Base-by-base conservation (phyloP, 2,329 filamentous ascomycete genomes). In the Fusarium staphyleae region DNA sequence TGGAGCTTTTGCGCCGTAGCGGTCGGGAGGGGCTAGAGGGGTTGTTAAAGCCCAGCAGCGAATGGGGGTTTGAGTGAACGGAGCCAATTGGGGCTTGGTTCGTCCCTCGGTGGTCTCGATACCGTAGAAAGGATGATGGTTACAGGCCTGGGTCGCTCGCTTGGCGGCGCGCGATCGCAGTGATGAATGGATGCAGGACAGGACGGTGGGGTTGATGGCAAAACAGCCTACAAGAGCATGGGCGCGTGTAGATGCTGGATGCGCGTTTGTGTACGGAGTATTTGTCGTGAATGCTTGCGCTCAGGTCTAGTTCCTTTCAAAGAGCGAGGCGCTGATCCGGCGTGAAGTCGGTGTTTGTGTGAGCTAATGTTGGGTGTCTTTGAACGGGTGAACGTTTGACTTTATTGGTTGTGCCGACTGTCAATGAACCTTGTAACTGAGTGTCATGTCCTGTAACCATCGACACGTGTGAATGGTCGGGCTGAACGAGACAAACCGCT, bases 1-100 rank as follows among this genome's bases (percentile, higher is more conserved):
- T 67, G 64, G 65, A 57, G 60, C 55, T 43, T 47, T 57, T 45
- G 51, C 54, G 60, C 50, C 51, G 53, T 56, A 56, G 51, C 50
- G 58, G 58, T 47, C 47, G 59, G 47, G 42, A 53, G 37, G 28
- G 42, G n/a, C n/a, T n/a, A n/a, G n/a, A n/a, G n/a, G 34, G 28
- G 32, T 51, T 62, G 41, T 48, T 36, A 36, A 46, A 47, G 58
- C 39, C 43, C 48, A 57, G 52, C 26, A 41, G 35, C 19, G 33
- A 60, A 43, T 33, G 28, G 22, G 45, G 40, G 33, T 18, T 5
- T 33, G 18, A 26, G 34, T 40, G 50, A 60, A 60, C 34, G 47
- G 47, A 37, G 29, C 22, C 45, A 47, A 58, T 18, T 15, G 22
- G 22, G 22, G 48, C 19, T 30, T 18, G 56, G 33, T 44, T 43